These are phyloP conservation scores for Amaranthus tricolor DNA, from an alignment of 179 eudicot species.

Conservation along the genomic window DNA sequence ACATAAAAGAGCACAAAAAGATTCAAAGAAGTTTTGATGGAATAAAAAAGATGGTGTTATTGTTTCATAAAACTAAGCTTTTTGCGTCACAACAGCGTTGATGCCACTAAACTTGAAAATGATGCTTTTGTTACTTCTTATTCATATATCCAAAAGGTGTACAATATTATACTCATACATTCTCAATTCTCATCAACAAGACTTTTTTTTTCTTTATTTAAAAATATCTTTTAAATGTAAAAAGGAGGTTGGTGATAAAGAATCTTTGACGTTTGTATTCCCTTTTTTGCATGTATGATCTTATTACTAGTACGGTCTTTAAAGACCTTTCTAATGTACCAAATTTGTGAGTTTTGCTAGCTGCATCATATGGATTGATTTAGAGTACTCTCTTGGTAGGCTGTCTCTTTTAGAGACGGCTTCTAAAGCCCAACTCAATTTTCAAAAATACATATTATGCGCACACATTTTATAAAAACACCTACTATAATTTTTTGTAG, in stretches of 20 bases:
- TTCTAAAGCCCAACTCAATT: no score
- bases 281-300: slow-evolving; percentile 11
- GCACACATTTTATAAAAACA: no score
- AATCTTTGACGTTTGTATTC: slow-evolving; percentile 11
- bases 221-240: not conserved
- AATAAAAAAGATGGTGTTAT: slow-evolving; percentile 11
- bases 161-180: not conserved
- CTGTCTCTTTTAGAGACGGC: no score
- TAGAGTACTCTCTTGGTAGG: no score
- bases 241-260: slow-evolving; percentile 14
- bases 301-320: not conserved
- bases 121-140: slow-evolving; percentile 4
- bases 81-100: slow-evolving; percentile 20
- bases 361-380: no score
- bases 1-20: not conserved
- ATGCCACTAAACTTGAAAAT: slow-evolving; percentile 21
- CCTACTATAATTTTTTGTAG: no score
- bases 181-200: no score
- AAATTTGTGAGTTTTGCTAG: no score
- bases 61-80: slow-evolving; percentile 17
- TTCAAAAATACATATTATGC: no score
- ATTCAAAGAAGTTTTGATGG: not conserved
- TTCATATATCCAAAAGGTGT: not conserved
- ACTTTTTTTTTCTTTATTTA: not conserved
- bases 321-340: no score